phyloP scores from a whole-genome alignment of 768 basidiomycete species.

The Xanthoconium stramineum region DNA sequence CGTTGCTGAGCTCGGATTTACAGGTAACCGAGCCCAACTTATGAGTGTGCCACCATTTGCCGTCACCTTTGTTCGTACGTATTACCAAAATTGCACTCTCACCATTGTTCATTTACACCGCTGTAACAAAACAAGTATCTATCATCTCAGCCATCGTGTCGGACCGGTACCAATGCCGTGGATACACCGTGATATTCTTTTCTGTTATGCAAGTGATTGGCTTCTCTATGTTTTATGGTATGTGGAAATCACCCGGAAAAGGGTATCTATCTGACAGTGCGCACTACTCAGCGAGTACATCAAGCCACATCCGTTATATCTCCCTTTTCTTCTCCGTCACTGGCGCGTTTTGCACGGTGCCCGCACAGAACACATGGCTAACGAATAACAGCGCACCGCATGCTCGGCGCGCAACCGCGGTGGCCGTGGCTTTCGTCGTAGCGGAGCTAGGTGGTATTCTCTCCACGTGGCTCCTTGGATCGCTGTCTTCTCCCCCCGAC shows the following conservation, averaged over 20 bases:
- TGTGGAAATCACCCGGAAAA: background rate
- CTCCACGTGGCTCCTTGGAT: constrained; percentile 2
- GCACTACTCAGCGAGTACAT: constrained; percentile 17
- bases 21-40: constrained; percentile 52
- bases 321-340: constrained; percentile 55
- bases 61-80: constrained; percentile 36
- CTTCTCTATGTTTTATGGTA: constrained; percentile 51
- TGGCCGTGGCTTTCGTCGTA: background rate
- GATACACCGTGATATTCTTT: constrained; percentile 43
- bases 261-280: background rate
- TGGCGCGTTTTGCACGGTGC: constrained; percentile 39
- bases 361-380: background rate
- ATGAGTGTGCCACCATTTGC: constrained; percentile 48
- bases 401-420: background rate
- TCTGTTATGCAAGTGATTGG: constrained; percentile 46
- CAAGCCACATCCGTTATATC: constrained; percentile 44
- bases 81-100: background rate
- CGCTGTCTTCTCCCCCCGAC: background rate
- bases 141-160: constrained; percentile 45
- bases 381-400: constrained; percentile 5
- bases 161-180: constrained; percentile 52
- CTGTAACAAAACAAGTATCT: background rate
- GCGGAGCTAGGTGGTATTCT: background rate
- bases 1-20: constrained; percentile 58
- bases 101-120: background rate